A percentile compares a stretch with the other conserved stretches of the same genome.
These are phyloP conservation scores for Blastobotrys malaysiensis DNA, from an alignment of 1,139 yeast species.

Conservation along the genomic window DNA sequence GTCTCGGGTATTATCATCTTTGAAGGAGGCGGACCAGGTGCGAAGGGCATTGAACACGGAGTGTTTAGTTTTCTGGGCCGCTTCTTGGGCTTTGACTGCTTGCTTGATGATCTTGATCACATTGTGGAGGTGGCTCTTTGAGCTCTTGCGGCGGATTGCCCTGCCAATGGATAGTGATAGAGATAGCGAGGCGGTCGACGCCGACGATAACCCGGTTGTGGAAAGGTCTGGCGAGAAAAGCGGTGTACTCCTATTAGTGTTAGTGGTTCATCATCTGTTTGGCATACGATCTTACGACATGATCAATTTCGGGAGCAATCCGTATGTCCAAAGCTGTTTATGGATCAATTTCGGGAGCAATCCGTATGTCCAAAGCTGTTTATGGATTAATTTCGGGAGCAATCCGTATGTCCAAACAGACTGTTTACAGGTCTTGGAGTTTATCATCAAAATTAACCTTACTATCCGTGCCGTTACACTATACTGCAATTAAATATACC, in stretches of 20 bases:
- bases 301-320: too few species aligned
- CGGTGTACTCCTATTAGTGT: conserved; percentile 3
- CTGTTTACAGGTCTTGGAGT: too few species aligned
- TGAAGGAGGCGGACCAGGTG: conserved; percentile 15
- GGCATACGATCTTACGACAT: not conserved
- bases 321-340: too few species aligned
- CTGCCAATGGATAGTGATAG: conserved; percentile 7
- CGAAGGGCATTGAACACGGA: conserved; percentile 12
- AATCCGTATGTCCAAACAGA: too few species aligned
- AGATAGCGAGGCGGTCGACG: conserved; percentile 7
- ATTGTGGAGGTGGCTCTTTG: conserved; percentile 8
- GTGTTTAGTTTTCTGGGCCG: conserved; percentile 12
- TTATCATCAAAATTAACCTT: too few species aligned
- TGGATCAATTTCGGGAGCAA: too few species aligned
- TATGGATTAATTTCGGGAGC: too few species aligned
- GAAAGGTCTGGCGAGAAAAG: conserved; percentile 8
- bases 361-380: too few species aligned
- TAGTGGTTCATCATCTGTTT: not conserved
- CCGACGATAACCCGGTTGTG: conserved; percentile 8
- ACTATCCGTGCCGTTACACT: too few species aligned
- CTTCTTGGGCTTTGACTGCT: conserved; percentile 15
- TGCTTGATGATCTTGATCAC: conserved; percentile 16
- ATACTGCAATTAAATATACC: not conserved
- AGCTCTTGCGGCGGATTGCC: not conserved
- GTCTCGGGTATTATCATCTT: conserved; percentile 12